Base-by-base conservation (phyloP, 2,329 filamentous ascomycete genomes). In the Arthrobotrys pseudoclavata region DNA sequence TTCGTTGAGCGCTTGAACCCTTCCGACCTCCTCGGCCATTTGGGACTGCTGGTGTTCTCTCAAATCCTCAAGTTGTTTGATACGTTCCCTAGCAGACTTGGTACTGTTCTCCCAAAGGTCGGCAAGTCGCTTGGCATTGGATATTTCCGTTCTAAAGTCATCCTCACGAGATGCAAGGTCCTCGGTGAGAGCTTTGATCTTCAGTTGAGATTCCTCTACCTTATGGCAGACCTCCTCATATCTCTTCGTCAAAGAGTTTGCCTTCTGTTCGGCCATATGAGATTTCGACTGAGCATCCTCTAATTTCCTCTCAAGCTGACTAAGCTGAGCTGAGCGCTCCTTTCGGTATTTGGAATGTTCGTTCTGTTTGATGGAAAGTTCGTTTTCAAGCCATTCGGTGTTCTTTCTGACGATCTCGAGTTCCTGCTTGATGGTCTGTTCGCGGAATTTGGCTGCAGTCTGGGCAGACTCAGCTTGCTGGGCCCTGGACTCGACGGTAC, bases 281-380 rank as follows among this genome's bases (percentile, higher is more conserved):
- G 94, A 88, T 34, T 88, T 91, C 20, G 92, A 91, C 79, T 88
- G 90, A 52, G 91, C 89, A 80, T 99, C 96, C 80, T 98, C 95
- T 80, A 95, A 92, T 77, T 92, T 89, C 66, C 94, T 92, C 84
- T 97, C 92, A 29, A 99, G 88, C 82, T 96, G 92, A 7, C 94
- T 89, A 81, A 98, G 93, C 45, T 92, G 91, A 0, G 93, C 91
- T 79, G 92, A 92, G 87, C 97, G 98, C 83, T 99, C 96, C 83
- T 97, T 98, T 79, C 96, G 90, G 84, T 92, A 95, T 82, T 94
- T 97, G 80, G 95, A 88, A 57, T 93, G 90, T 83, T 99, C 96
- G 7, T 91, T 89, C 79, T 89, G 91, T 85, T 97, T 97, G 0
- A 92, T 94, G 85, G 97, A 95, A 22, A 98, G 88, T 84, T 99